Evolutionary conservation across 2,329 filamentous ascomycete genomes (phyloP).

Genomic region (Sphaerostilbella broomeana): DNA sequence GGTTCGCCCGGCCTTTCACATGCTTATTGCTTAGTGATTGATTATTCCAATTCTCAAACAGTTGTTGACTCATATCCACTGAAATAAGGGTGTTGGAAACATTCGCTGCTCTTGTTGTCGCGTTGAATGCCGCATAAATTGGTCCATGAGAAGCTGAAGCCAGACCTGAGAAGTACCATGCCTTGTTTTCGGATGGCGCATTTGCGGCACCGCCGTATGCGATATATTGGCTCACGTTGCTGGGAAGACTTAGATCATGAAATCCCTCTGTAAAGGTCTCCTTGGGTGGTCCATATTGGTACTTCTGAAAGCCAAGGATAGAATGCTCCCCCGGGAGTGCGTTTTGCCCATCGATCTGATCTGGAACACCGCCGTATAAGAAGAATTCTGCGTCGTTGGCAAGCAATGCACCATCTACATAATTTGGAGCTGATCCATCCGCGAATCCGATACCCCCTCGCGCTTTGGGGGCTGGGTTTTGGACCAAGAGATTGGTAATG

Average conservation of each 20-base stretch:
- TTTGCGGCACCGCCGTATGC: conserved; percentile 58
- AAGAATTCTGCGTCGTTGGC: conserved; percentile 58
- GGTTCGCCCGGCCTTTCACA: conserved; percentile 53
- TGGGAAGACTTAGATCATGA: conserved; percentile 32
- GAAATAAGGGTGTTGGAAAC: conserved; percentile 53
- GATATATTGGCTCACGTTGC: conserved; percentile 52
- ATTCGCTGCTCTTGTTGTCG: conserved; percentile 33
- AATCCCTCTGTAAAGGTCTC: conserved; percentile 39
- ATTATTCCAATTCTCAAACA: conserved; percentile 50
- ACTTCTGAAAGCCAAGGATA: conserved; percentile 46
- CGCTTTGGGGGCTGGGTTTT: conserved; percentile 39
- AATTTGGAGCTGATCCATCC: conserved; percentile 50
- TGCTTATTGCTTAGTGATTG: conserved; percentile 39
- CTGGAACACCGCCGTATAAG: conserved; percentile 53
- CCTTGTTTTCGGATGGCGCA: conserved; percentile 62
- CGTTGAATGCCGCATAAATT: conserved; percentile 36
- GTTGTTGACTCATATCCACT: conserved; percentile 51
- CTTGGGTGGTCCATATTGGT: conserved; percentile 43
- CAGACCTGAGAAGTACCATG: conserved; percentile 65
- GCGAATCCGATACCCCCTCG: conserved; percentile 40
- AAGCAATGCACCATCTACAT: conserved; percentile 57
- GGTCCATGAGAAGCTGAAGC: conserved; percentile 42
- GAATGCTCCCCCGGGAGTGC: conserved; percentile 35
- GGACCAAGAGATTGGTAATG: conserved; percentile 43
- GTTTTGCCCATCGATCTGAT: conserved; percentile 29